These are phyloP conservation scores for Vararia minispora DNA, from an alignment of 768 basidiomycete genomes.

Conservation along the genomic window DNA sequence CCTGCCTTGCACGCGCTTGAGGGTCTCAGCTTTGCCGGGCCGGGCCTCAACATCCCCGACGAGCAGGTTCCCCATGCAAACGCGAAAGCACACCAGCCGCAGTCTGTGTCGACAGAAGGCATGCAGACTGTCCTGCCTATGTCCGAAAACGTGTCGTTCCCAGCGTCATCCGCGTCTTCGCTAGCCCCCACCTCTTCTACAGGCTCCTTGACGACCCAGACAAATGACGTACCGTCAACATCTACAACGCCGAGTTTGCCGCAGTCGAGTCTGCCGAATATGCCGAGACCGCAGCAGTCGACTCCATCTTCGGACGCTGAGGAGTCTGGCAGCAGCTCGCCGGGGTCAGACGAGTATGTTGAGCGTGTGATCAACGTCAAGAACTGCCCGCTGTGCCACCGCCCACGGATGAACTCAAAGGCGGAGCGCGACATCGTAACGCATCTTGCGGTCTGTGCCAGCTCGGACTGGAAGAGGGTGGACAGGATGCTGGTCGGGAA, in stretches of 20 bases:
- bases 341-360: slow-evolving; percentile 26
- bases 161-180: too few species aligned
- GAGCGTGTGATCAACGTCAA: slow-evolving; percentile 94
- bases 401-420: slow-evolving; percentile 73
- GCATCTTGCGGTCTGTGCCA: slow-evolving; percentile 93
- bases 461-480: slow-evolving; percentile 83
- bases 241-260: too few species aligned
- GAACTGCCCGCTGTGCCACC: slow-evolving; percentile 89
- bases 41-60: slow-evolving; percentile 24
- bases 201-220: too few species aligned
- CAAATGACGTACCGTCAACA: too few species aligned
- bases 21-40: slow-evolving; percentile 53
- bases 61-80: too few species aligned
- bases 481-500: slow-evolving; percentile 87
- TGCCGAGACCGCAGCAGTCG: slow-evolving; percentile 27
- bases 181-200: too few species aligned
- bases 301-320: slow-evolving; percentile 37
- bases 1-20: slow-evolving; percentile 30
- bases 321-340: slow-evolving; percentile 17
- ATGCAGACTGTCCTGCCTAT: too few species aligned
- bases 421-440: slow-evolving; percentile 93
- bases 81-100: too few species aligned
- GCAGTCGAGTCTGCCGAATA: too few species aligned
- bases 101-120: slow-evolving; percentile 4
- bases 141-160: too few species aligned